Base-by-base conservation (phyloP, 345 rosid genomes). In the Hirschfeldia incana region DNA sequence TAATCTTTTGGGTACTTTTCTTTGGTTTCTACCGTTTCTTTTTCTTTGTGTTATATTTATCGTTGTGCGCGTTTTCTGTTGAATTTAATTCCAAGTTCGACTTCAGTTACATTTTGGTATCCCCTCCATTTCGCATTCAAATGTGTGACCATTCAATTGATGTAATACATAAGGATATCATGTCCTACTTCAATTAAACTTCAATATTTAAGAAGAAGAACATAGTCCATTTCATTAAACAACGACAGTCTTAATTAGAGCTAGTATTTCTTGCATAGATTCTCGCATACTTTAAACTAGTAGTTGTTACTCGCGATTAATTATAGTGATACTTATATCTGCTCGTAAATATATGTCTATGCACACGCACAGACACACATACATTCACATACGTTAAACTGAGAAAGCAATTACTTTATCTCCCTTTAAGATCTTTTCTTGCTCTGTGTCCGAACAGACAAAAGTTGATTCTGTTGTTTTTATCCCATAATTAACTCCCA, bases 381-480 rank as follows among this genome's bases (percentile, higher is more conserved):
- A 49, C 57, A 49, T 49, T 49, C 57, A 15, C 16, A 49, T 49
- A 49, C 57, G 57, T 49, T 49, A 49, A 49, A 17, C 16, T 11
- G 21, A 28, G 26, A 60, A 74, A 74, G 83, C 70, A 74, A 75
- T 65, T 33, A 44, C 71, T 76, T 65, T 70, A 73, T 65, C 80
- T 58, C 28, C 44, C 69, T 76, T 75, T 76, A 55, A 80, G 79
- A 80, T 49, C 28, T 63, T 74, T 68, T 72, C 67, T 80, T 76
- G 73, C 69, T 71, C 66, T 71, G 76, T 70, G 83, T 80, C 77
- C 73, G 36, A 76, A 61, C 72, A 80, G 76, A 80, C 77, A 80
- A 80, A 73, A 58, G 4, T 44, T 75, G 77, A 76, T 80, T 80
- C 70, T 71, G 77, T 80, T 65, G 80, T 80, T 71, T 70, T 70